Conservation (phyloP, 108 stramenopile species). For the Conticribra guillardii region DNA sequence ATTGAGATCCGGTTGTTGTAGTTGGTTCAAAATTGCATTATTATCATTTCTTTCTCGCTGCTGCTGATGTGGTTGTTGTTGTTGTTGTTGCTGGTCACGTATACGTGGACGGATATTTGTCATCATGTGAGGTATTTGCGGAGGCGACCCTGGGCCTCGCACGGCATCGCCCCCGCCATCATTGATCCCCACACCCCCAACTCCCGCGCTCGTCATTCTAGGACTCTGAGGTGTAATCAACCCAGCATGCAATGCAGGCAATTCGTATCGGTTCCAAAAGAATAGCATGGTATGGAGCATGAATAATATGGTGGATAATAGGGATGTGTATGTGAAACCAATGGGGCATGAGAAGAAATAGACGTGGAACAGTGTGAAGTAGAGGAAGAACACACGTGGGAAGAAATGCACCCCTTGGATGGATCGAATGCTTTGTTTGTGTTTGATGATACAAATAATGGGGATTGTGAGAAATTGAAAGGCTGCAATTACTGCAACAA, state of each 20-base stretch:
- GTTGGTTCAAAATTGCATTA: not conserved
- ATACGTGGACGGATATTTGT: not conserved
- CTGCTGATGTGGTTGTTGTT: not conserved
- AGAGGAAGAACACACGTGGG: conserved; percentile 87
- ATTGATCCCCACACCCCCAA: conserved; percentile 4
- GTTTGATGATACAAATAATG: conserved; percentile 25
- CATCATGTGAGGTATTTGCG: not conserved
- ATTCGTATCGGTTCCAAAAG: conserved; percentile 93
- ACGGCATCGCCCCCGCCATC: not conserved
- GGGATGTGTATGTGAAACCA: conserved; percentile 83
- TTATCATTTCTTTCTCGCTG: not conserved
- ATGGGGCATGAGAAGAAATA: conserved; percentile 94
- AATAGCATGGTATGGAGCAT: conserved; percentile 87
- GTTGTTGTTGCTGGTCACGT: not conserved
- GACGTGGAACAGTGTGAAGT: conserved; percentile 91
- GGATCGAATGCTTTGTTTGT: conserved; percentile 52
- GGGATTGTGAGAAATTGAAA: not conserved
- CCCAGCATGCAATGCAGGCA: conserved; percentile 80
- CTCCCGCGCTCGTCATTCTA: conserved; percentile 38
- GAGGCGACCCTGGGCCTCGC: not conserved
- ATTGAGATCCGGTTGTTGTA: conserved; percentile 3
- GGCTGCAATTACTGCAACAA: too few species aligned
- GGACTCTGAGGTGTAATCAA: conserved; percentile 64
- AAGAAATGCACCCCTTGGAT: conserved; percentile 82
- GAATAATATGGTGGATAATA: conserved; percentile 73